These are phyloP conservation scores for Fusarium equiseti DNA, from an alignment of 2,329 filamentous ascomycete genomes.

Conservation along the genomic window DNA sequence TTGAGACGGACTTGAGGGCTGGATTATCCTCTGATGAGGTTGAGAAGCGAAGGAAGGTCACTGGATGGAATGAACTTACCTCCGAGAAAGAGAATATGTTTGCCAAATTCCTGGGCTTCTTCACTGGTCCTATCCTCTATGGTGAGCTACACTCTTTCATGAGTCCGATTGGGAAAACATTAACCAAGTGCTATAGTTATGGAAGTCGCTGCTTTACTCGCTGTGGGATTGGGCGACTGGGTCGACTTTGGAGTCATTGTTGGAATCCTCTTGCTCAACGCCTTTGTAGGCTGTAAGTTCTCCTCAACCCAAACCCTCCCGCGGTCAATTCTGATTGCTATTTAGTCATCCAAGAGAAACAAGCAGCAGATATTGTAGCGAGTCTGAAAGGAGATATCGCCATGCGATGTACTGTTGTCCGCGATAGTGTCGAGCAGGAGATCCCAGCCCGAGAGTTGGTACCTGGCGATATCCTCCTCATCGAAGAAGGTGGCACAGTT, in stretches of 20 bases:
- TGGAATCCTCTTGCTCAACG: constrained; percentile 33
- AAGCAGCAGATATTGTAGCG: constrained; percentile 29
- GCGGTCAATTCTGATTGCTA: background rate
- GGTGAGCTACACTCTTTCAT: background rate
- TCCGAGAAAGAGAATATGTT: constrained; percentile 32
- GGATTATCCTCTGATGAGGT: constrained; percentile 25
- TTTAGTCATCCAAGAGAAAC: constrained; percentile 21
- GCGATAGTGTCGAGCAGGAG: constrained; percentile 22
- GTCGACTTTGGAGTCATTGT: constrained; percentile 33
- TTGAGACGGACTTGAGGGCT: constrained; percentile 22
- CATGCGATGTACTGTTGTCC: constrained; percentile 27
- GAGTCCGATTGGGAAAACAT: background rate
- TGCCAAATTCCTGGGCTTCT: background rate
- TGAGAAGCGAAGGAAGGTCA: constrained; percentile 10
- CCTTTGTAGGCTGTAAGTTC: constrained; percentile 32
- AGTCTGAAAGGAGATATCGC: constrained; percentile 38
- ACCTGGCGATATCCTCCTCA: constrained; percentile 22
- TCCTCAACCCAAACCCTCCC: too few species aligned
- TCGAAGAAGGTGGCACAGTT: constrained; percentile 33
- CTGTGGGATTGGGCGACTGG: constrained; percentile 32
- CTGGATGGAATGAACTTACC: constrained; percentile 33
- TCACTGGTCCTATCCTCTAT: constrained; percentile 25
- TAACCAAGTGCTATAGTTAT: constrained; percentile 7
- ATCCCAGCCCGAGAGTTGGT: constrained; percentile 27
- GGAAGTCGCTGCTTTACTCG: constrained; percentile 31